These are phyloP conservation scores for Penicillium sclerotigenum DNA, from an alignment of 2,329 filamentous ascomycete genomes.

Conservation along the genomic window DNA sequence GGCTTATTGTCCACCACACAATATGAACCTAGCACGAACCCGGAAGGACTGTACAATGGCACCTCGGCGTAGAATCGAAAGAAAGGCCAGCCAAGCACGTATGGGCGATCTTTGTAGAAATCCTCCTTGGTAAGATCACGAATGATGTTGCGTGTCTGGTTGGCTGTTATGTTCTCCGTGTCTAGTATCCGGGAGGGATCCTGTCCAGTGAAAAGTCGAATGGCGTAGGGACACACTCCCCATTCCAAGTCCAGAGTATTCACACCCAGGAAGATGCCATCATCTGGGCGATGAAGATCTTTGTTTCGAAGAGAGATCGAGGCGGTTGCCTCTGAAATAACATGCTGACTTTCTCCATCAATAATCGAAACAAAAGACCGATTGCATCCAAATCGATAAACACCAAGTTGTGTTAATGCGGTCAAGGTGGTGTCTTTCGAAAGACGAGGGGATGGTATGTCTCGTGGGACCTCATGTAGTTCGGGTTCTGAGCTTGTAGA, in stretches of 20 bases:
- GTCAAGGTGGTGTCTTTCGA: constrained; percentile 42
- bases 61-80: constrained; percentile 57
- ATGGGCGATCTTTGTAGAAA: constrained; percentile 33
- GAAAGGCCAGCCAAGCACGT: constrained; percentile 32
- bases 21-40: constrained; percentile 57
- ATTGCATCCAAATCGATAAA: constrained; percentile 43
- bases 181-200: constrained; percentile 16
- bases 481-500: background rate
- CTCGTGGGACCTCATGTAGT: background rate
- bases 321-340: constrained; percentile 53
- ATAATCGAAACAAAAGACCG: constrained; percentile 53
- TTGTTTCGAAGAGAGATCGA: constrained; percentile 39
- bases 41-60: constrained; percentile 55
- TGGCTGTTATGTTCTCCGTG: constrained; percentile 26
- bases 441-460: constrained; percentile 2
- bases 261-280: constrained; percentile 34
- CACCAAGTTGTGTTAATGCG: constrained; percentile 51
- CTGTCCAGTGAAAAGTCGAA: constrained; percentile 24
- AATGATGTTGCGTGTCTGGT: constrained; percentile 35
- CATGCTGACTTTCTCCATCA: constrained; percentile 47
- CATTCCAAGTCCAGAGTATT: constrained; percentile 23
- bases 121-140: constrained; percentile 39
- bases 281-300: constrained; percentile 24
- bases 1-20: constrained; percentile 57
- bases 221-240: constrained; percentile 24